These are phyloP conservation scores for Ophiostoma quercus DNA, from an alignment of 2,329 filamentous ascomycete species.

Conservation along the genomic window DNA sequence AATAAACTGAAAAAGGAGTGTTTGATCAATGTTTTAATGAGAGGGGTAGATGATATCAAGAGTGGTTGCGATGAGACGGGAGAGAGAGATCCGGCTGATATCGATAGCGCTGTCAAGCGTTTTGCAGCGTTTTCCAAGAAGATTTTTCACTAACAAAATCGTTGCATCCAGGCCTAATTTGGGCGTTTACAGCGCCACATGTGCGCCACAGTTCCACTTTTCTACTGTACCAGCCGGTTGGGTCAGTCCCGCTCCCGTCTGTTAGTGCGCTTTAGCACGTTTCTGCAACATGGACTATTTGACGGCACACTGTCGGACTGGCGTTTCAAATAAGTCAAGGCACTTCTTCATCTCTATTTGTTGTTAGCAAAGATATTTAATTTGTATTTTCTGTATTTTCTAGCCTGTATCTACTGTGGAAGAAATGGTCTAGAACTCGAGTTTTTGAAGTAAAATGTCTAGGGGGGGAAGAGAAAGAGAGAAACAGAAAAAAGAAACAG, in stretches of 20 bases:
- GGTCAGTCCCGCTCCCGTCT: constrained; percentile 2
- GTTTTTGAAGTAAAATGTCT: too few species aligned
- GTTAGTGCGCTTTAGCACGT: constrained; percentile 24
- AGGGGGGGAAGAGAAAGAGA: too few species aligned
- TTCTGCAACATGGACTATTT: constrained; percentile 24
- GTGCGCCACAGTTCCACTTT: neutral
- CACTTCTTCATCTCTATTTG: neutral
- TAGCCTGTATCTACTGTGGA: too few species aligned
- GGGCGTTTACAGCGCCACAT: neutral
- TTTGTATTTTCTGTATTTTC: too few species aligned
- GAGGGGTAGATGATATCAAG: constrained; percentile 1
- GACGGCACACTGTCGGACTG: neutral
- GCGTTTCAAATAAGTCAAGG: neutral
- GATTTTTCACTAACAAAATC: constrained; percentile 14
- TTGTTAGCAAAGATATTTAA: too few species aligned
- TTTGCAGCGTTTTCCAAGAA: neutral
- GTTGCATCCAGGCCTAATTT: neutral
- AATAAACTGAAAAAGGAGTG: neutral
- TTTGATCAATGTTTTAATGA: neutral
- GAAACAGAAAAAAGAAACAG: too few species aligned
- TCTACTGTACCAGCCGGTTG: neutral
- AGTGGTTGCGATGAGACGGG: neutral
- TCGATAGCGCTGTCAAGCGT: neutral
- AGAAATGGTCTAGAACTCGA: too few species aligned
- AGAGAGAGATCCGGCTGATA: constrained; percentile 14